Percentiles rank a stretch among this genome's conserved stretches.
Conservation (phyloP, 202 grass and related monocot species). For the Digitaria exilis region DNA sequence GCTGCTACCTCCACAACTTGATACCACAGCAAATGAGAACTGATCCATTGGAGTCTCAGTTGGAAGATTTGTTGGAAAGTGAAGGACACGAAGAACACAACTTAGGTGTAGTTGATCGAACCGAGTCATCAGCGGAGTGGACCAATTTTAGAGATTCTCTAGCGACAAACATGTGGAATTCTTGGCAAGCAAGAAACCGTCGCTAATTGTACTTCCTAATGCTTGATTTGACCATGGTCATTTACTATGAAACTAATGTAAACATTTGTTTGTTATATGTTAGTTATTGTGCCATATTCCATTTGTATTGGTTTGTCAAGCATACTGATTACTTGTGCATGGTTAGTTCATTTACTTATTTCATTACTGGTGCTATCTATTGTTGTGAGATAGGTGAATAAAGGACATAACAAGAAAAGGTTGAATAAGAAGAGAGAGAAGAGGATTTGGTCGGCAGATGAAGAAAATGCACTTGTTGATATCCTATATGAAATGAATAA, state of each 20-base stretch:
- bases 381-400: not conserved
- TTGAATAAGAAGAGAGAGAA: conserved; percentile 4
- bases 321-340: not conserved
- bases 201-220: not conserved
- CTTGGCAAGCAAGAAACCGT: not conserved
- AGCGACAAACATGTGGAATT: not conserved
- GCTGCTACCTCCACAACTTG: not conserved
- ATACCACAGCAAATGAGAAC: not conserved
- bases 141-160: not conserved
- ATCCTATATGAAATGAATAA: conserved; percentile 18
- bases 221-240: too few species aligned
- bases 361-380: not conserved
- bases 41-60: not conserved
- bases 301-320: not conserved
- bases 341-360: not conserved
- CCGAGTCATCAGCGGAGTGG: not conserved
- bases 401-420: not conserved
- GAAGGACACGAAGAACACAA: not conserved
- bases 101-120: not conserved
- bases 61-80: not conserved
- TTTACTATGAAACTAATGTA: not conserved
- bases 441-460: not conserved
- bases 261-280: not conserved
- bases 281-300: not conserved
- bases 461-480: not conserved